Evolutionary conservation across 371 early-diverging fungal genomes (phyloP), one percentile per base, ranked within the genome.

Genomic region (Batkoa obscura): DNA sequence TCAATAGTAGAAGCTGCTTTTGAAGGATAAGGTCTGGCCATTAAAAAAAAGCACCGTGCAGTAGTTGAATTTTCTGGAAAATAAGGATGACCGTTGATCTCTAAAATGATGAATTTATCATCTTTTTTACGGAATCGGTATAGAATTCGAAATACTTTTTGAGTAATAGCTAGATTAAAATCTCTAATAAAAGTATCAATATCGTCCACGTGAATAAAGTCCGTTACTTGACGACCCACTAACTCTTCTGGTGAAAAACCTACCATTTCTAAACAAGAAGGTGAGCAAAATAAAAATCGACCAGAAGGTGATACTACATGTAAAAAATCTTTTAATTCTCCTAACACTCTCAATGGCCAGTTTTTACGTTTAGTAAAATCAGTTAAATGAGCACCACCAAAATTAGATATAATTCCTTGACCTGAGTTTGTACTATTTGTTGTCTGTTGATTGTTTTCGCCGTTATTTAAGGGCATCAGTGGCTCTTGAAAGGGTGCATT

Each of bases 151-250:
- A 72, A 70, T 39, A 64, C 67, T 30, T 66, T 64, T 3, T 68
- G 64, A 1, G 64, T 66, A 34, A 71, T 70, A 2, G 73, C 65
- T 60, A 69, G 57, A 56, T 71, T 70, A 45, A 72, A 69, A 47
- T 70, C 74, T 39, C 68, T 58, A 15, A 68, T 63, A 54, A 72
- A 70, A n/a, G 68, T 66, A 58, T 72, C 72, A 38, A 71, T 64
- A 53, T 79, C 80, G 48, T 77, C 76, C 2, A 72, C 67, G 57
- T 83, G 80, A 3, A 79, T 54, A 61, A 75, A 74, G 35, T 76
- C 76, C 32, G 69, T 66, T 17, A 83, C 49, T 8, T 64, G 62
- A 4, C 68, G 66, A 2, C 76, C 76, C 1, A 74, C 64, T 23
- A 80, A 60, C 43, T 82, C 80, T n/a, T 73, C 73, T 0, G 74